Evolutionary conservation across 179 eudicot genomes (phyloP), one percentile per base, ranked within the genome.

Genomic region (Drosera spatulata): DNA sequence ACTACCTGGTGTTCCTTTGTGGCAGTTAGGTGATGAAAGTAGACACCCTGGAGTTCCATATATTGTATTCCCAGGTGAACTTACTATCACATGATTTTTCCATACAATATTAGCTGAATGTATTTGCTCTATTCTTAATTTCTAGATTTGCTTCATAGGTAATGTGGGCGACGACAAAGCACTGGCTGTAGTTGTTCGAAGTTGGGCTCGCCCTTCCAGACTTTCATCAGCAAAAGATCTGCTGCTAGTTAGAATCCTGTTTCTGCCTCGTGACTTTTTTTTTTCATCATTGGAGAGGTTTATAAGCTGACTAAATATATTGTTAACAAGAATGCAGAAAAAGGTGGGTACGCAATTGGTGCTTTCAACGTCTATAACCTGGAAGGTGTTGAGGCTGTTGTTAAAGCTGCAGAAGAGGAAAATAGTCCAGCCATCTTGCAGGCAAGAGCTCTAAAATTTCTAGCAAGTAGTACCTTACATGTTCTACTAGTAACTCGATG

Each of bases 341-440:
- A 76, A 55, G 94, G 85, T 48, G 91, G 91, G 54, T 93, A 93
- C 74, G 99, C 99, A 65, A 80, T 93, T 72, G 99, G 99, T 71
- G 97, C 99, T 54, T 93, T 93, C 80, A 93, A 93, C 66, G 94
- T 93, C 13, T 93, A 93, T 56, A 93, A 93, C 69, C 73, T 93
- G 66, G 99, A 93, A 85, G 99, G 99, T 66, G 80, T 85, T 67
- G 87, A 88, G 68, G 95, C 99, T 61, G 97, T 93, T 74, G 79
- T 93, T 74, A 77, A 86, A 69, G 97, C 99, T 56, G 99, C 99
- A 61, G 99, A 93, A 76, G 88, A 80, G 59, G 82, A 82, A 69
- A 57, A 66, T 14, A 93, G 99, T 69, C 97, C 99, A 41, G 99
- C 96, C 65, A 93, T 93, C 71, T 81, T 93, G 70, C 99, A 93